phyloP scores from a whole-genome alignment of 2,329 filamentous ascomycete species.

The Fusarium vanettenii region DNA sequence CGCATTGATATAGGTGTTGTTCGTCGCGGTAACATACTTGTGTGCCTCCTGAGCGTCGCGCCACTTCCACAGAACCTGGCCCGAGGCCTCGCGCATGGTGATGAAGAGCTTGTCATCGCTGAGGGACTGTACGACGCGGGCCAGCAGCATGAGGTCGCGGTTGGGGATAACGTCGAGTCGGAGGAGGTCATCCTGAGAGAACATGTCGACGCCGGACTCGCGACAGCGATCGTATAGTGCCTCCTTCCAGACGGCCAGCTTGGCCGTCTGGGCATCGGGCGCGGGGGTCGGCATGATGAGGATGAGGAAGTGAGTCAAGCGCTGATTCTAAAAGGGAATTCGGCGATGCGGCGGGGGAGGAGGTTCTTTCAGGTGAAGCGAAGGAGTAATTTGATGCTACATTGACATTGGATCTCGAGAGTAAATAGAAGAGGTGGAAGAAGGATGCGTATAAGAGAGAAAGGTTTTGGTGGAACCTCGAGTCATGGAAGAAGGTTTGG shows the following conservation, averaged over 20 bases:
- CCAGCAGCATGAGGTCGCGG: conserved; percentile 64
- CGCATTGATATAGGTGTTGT: not conserved
- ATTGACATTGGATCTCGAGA: conserved; percentile 37
- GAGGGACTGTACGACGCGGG: conserved; percentile 67
- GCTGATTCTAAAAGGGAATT: not conserved
- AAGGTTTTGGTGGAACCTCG: conserved; percentile 8
- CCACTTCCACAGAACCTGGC: conserved; percentile 65
- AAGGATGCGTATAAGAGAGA: conserved; percentile 7
- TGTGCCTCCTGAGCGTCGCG: conserved; percentile 69
- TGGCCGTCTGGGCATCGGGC: conserved; percentile 51
- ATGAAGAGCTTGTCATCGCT: conserved; percentile 70
- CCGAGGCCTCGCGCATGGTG: conserved; percentile 55
- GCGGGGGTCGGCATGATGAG: conserved; percentile 45
- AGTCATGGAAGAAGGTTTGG: conserved; percentile 13
- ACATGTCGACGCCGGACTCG: conserved; percentile 62
- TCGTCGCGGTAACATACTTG: conserved; percentile 59
- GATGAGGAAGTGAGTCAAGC: conserved; percentile 35
- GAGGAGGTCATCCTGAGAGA: conserved; percentile 69
- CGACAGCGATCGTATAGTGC: conserved; percentile 67
- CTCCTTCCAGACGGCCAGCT: conserved; percentile 65
- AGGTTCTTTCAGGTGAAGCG: not conserved
- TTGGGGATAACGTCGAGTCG: conserved; percentile 68
- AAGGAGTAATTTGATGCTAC: conserved; percentile 35
- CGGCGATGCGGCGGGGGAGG: not conserved
- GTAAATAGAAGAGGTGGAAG: not conserved